phyloP scores from a whole-genome alignment of 2,329 filamentous ascomycete species.

The Penicillium crustosum region DNA sequence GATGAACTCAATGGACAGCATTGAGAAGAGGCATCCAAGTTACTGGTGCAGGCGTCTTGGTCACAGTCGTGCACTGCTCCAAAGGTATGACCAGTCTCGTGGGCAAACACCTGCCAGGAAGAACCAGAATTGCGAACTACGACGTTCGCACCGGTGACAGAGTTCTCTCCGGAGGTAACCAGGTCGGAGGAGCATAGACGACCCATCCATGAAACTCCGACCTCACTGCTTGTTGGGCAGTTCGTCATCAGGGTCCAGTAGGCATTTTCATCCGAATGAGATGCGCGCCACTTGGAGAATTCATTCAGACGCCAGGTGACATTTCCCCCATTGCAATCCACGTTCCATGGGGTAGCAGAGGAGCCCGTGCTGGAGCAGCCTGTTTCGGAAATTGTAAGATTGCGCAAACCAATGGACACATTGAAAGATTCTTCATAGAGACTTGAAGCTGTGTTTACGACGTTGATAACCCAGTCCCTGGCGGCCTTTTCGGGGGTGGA shows the following conservation, averaged over 20 bases:
- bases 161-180: slow-evolving; percentile 58
- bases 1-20: slow-evolving; percentile 75
- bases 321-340: slow-evolving; percentile 58
- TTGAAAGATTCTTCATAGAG: slow-evolving; percentile 92
- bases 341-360: slow-evolving; percentile 76
- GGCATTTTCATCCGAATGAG: slow-evolving; percentile 74
- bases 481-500: slow-evolving; percentile 57
- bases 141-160: slow-evolving; percentile 82
- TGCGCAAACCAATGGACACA: slow-evolving; percentile 85
- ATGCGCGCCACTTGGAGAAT: slow-evolving; percentile 86
- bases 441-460: slow-evolving; percentile 83
- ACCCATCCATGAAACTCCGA: slow-evolving; percentile 90
- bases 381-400: slow-evolving; percentile 73
- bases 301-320: slow-evolving; percentile 79
- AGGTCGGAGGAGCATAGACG: slow-evolving; percentile 70
- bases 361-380: slow-evolving; percentile 71
- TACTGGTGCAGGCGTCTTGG: slow-evolving; percentile 62
- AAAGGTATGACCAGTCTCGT: slow-evolving; percentile 92
- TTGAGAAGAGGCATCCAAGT: slow-evolving; percentile 61
- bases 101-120: slow-evolving; percentile 95
- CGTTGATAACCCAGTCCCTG: slow-evolving; percentile 71
- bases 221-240: slow-evolving; percentile 77
- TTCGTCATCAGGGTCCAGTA: slow-evolving; percentile 90
- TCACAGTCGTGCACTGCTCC: slow-evolving; percentile 94
- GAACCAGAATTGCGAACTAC: slow-evolving; percentile 77